Conservation (phyloP, 2,329 filamentous ascomycete genomes). For the Emericellopsis cladophorae region DNA sequence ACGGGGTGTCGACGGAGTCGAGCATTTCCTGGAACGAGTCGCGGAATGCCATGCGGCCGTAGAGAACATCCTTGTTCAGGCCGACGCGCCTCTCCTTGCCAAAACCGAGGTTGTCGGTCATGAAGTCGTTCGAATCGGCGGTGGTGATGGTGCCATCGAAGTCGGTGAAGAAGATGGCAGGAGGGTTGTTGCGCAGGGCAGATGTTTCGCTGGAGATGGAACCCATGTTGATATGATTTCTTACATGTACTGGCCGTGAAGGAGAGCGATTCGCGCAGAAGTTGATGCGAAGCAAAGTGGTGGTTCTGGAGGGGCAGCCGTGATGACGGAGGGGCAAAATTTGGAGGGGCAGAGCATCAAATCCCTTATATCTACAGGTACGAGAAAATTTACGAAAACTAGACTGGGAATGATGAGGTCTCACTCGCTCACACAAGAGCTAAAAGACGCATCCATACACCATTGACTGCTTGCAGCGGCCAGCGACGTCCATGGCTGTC, state of each 20-base stretch:
- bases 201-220: constrained; percentile 32
- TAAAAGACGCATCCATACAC: no score
- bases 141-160: constrained; percentile 93
- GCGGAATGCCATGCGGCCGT: constrained; percentile 60
- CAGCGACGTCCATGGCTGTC: no score
- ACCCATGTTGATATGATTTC: constrained; percentile 22
- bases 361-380: not conserved
- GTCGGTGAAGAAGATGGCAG: constrained; percentile 97
- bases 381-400: not conserved
- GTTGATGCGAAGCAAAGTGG: no score
- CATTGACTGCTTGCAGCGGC: no score
- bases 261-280: not conserved
- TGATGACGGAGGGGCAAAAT: constrained; percentile 4
- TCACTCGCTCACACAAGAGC: no score
- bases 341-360: not conserved
- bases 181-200: constrained; percentile 56
- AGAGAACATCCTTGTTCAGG: constrained; percentile 67
- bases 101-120: constrained; percentile 89
- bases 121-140: constrained; percentile 51
- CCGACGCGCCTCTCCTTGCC: constrained; percentile 57
- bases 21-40: constrained; percentile 89
- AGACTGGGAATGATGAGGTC: no score
- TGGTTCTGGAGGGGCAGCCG: constrained; percentile 4
- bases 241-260: not conserved
- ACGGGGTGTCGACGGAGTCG: constrained; percentile 70